Percentiles rank a stretch among this genome's conserved stretches.
Evolutionary conservation across 768 basidiomycete species (phyloP).

Genomic region (Thelephora aurantiotincta): DNA sequence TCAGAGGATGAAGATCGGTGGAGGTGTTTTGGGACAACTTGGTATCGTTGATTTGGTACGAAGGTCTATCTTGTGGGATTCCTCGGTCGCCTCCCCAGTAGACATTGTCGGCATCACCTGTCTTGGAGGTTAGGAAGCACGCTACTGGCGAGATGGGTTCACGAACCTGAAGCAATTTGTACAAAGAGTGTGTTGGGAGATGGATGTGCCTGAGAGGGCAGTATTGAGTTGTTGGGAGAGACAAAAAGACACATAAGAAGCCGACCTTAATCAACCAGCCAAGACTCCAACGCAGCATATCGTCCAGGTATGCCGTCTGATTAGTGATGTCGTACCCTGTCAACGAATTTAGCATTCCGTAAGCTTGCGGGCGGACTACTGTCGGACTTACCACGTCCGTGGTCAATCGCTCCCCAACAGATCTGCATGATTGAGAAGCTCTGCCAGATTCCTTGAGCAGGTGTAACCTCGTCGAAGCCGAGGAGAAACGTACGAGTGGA

Average conservation of each 20-base stretch:
- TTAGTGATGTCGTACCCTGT: slow-evolving; percentile 72
- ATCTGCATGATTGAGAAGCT: slow-evolving; percentile 75
- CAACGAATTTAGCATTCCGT: background rate
- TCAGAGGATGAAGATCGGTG: background rate
- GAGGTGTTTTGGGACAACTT: slow-evolving; percentile 15
- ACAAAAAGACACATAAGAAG: background rate
- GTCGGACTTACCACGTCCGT: slow-evolving; percentile 45
- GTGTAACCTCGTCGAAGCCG: slow-evolving; percentile 1
- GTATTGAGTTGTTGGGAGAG: background rate
- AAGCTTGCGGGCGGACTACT: too few relatives aligned
- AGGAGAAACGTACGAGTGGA: slow-evolving; percentile 43
- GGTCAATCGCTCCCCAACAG: slow-evolving; percentile 84
- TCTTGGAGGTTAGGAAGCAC: background rate
- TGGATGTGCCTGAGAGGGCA: slow-evolving; percentile 56
- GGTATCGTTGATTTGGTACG: slow-evolving; percentile 66
- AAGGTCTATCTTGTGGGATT: slow-evolving; percentile 62
- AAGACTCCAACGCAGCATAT: slow-evolving; percentile 80
- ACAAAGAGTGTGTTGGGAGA: slow-evolving; percentile 58
- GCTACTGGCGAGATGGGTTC: slow-evolving; percentile 3
- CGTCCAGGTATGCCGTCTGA: slow-evolving; percentile 85
- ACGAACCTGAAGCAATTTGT: slow-evolving; percentile 53
- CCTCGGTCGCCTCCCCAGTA: slow-evolving; percentile 86
- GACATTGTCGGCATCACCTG: slow-evolving; percentile 48
- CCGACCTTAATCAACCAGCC: slow-evolving; percentile 84
- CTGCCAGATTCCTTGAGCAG: slow-evolving; percentile 19